Evolutionary conservation across 2,329 filamentous ascomycete genomes (phyloP).

Genomic region (Stachybotrys chartarum): DNA sequence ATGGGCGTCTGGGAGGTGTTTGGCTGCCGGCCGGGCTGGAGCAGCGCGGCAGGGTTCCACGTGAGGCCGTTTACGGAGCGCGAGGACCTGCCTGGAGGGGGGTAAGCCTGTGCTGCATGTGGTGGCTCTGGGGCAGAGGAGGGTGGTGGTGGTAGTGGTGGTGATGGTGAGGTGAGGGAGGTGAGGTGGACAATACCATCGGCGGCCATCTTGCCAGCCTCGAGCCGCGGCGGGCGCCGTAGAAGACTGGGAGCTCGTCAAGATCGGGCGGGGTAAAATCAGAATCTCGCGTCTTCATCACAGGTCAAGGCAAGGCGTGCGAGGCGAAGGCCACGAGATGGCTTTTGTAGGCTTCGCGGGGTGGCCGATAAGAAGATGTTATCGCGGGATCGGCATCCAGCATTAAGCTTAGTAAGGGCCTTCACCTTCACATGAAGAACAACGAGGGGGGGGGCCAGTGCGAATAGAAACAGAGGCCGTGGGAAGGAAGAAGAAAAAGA

Average conservation of each 20-base stretch:
- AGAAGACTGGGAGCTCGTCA: neutral
- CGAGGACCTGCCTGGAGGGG: slow-evolving; percentile 17
- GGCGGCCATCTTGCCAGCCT: neutral
- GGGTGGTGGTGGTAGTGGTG: neutral
- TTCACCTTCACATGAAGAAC: neutral
- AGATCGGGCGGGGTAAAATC: neutral
- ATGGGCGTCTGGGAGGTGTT: slow-evolving; percentile 16
- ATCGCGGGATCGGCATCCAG: neutral
- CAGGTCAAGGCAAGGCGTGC: neutral
- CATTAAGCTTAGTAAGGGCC: neutral
- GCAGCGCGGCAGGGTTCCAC: slow-evolving; percentile 34
- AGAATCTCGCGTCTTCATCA: neutral
- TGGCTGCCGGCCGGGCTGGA: slow-evolving; percentile 28
- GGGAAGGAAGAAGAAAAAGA: neutral
- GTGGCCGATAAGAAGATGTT: neutral
- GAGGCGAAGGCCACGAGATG: neutral
- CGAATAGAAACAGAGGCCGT: neutral
- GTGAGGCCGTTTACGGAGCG: slow-evolving; percentile 16
- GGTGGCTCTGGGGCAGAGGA: neutral
- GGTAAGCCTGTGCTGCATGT: neutral
- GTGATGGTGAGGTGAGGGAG: neutral
- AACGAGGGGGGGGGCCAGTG: neutral
- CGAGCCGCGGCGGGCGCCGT: too few relatives aligned
- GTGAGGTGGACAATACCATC: neutral
- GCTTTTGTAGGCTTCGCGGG: neutral